phyloP scores from a whole-genome alignment of 176 grass and related monocot genomes.

The Saccharum officinarum region DNA sequence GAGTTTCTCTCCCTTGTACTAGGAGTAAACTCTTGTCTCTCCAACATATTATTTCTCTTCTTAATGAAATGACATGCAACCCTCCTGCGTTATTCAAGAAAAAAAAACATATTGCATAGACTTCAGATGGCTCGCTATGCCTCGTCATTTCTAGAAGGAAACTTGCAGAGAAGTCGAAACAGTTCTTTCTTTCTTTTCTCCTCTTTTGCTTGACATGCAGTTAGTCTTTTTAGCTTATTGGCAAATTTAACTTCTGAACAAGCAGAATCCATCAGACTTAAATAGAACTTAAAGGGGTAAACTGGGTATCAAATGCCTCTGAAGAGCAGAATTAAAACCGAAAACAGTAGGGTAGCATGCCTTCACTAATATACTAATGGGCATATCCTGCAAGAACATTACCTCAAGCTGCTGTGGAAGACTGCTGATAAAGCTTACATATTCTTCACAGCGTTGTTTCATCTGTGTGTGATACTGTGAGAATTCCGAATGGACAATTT shows the following conservation, averaged over 20 bases:
- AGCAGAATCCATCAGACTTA: not conserved
- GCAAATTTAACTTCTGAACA: not conserved
- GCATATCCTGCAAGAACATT: not conserved
- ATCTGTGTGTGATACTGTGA: slow-evolving; percentile 60
- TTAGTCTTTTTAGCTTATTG: not conserved
- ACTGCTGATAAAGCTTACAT: slow-evolving; percentile 61
- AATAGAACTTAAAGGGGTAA: not conserved
- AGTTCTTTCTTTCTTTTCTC: not conserved
- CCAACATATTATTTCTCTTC: too few relatives aligned
- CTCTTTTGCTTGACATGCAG: not conserved
- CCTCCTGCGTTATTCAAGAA: too few relatives aligned
- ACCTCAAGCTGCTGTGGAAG: slow-evolving; percentile 78
- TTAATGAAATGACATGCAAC: too few relatives aligned
- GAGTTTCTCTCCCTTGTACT: too few relatives aligned
- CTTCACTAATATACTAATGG: not conserved
- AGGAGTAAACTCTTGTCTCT: too few relatives aligned
- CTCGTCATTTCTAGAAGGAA: not conserved
- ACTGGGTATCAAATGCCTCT: not conserved
- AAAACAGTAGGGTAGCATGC: not conserved
- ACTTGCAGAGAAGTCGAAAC: not conserved
- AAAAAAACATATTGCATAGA: too few relatives aligned
- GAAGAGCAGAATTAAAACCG: not conserved
- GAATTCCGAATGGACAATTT: slow-evolving; percentile 87
- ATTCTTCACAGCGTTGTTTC: slow-evolving; percentile 65
- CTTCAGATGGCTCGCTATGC: not conserved